Evolutionary conservation across 2,329 filamentous ascomycete species (phyloP), one percentile per base, ranked within the genome.

Genomic region (Diaporthe capsici): DNA sequence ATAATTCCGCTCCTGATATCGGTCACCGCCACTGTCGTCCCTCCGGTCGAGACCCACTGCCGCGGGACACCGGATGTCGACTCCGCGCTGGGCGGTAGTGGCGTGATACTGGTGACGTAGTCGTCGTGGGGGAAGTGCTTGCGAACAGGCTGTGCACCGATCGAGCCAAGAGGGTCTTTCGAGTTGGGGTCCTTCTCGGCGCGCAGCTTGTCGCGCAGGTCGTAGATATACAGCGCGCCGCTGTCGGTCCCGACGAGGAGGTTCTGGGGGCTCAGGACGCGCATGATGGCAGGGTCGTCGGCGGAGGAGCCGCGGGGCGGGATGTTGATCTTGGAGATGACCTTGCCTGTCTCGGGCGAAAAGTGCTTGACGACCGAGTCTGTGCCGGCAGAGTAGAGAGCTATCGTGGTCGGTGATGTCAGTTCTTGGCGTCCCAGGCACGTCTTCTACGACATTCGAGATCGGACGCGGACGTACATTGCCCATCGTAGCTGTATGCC

Each of bases 31-130:
- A 99, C 87, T 0, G 96, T 98, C 2, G 95, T 96, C 60, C 95
- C 96, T 47, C 97, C 97, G 0, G 96, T 98, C 51, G 94, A 97
- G 71, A 98, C 90, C 94, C 95, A 99, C 85, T 98, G 96, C 85
- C 98, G 98, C 80, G 94, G 92, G 83, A 94, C 96, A 7, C 96
- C 96, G 25, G 94, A 96, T 0, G 95, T 98, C 83, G 94, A 97
- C 74, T 94, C 91, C 42, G 92, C 90, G 2, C 94, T 93, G 0
- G 96, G 90, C 0, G 96, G 95, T 0, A 99, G 90, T 1, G 96
- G 92, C 0, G 94, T 94, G 60, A 99, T 89, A 68, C 94, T 96
- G 44, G 96, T 97, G 73, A 99, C 91, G 84, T 98, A 98, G 86
- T 98, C 96, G 80, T 94, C 92, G 85, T 99, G 97, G 0, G 96